Evolutionary conservation across 441 rosid species (phyloP), one percentile per base, ranked within the genome.

Genomic region (Omphalea diandra): DNA sequence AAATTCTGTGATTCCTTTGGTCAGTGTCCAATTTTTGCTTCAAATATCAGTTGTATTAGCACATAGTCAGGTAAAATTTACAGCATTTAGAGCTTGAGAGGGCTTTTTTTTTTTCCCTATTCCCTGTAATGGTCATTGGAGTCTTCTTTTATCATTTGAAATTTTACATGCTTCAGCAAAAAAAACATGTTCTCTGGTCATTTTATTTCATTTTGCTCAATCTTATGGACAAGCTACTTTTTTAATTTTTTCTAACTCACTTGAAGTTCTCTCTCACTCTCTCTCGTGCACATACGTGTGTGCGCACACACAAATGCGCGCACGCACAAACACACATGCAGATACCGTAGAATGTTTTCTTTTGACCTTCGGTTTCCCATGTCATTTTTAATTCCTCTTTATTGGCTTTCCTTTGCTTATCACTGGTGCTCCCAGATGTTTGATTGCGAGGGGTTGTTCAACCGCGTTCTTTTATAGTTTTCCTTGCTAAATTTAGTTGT

Each of bases 11-110:
- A 29, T 44, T 61, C 11, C 32, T 58, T 63, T 67, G 22, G 59
- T 62, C 20, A 56, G 24, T 38, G 26, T 67, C 70, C 69, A 71
- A 77, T 57, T 76, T 78, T 71, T 68, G 62, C 7, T 73, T 65
- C 53, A 52, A 27, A 46, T 33, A 29, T 64, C 44, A 72, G 53
- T 61, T 79, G 43, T 68, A 64, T 63, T 17, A 60, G 62, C 59
- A 57, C 41, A 53, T 74, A 3, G 50, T 67, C 71, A 67, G 80
- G 72, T 72, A 76, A 43, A 24, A 69, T 69, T 61, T 38, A 31
- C 29, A 41, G 27, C 49, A 43, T 54, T 55, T 58, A 69, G 54
- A 75, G 54, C 75, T 24, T 8, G 24, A 59, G 50, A 15, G 31
- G n/a, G n/a, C n/a, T n/a, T n/a, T n/a, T n/a, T 62, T 58, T 12